Conservation (phyloP, 2,329 filamentous ascomycete genomes). For the Furcasterigmium sp. region DNA sequence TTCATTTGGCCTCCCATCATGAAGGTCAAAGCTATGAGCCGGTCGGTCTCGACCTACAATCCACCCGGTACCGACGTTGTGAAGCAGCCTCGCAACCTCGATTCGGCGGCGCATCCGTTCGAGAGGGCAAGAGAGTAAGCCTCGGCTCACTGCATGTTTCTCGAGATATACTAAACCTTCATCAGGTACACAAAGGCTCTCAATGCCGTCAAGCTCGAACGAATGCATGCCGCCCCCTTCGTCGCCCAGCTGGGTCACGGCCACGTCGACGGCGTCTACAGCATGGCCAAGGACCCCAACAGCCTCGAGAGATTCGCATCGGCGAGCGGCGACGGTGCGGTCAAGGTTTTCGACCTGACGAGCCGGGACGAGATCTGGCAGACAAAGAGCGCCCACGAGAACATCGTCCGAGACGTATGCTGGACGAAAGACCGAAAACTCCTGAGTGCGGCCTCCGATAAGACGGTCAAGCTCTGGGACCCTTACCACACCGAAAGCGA, state of each 20-base stretch:
- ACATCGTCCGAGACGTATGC: conserved; percentile 84
- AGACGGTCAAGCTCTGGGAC: conserved; percentile 85
- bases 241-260: conserved; percentile 81
- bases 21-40: conserved; percentile 64
- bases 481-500: conserved; percentile 70
- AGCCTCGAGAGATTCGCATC: conserved; percentile 72
- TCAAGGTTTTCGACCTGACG: conserved; percentile 60
- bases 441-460: conserved; percentile 81
- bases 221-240: conserved; percentile 76
- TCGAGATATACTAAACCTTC: not conserved
- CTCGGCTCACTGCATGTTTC: conserved; percentile 7
- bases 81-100: conserved; percentile 66
- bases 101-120: conserved; percentile 84
- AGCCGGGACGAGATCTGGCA: conserved; percentile 71
- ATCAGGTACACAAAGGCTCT: conserved; percentile 40
- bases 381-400: conserved; percentile 73
- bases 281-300: conserved; percentile 73
- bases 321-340: conserved; percentile 83
- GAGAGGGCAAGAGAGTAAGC: conserved; percentile 83
- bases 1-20: conserved; percentile 16
- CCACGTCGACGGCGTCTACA: conserved; percentile 83
- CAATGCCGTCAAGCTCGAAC: conserved; percentile 85
- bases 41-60: conserved; percentile 59
- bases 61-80: conserved; percentile 61
- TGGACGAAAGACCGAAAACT: conserved; percentile 86